phyloP scores from a whole-genome alignment of 2,329 filamentous ascomycete genomes.

The Rachicladosporium sp. region DNA sequence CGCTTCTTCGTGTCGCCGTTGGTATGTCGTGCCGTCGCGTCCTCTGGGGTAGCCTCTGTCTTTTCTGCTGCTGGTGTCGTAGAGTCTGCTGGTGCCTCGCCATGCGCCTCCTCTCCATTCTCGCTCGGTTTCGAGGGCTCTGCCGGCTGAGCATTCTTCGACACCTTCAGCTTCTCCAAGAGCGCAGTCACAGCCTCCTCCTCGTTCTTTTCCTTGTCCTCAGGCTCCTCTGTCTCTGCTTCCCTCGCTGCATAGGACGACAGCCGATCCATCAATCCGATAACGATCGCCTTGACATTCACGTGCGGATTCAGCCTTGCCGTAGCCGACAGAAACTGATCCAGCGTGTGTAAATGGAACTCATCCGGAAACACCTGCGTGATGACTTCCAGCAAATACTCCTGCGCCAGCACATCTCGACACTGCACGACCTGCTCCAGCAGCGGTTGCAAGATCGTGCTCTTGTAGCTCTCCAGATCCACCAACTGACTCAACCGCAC shows the following conservation, averaged over 20 bases:
- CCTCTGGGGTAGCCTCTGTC: constrained; percentile 9
- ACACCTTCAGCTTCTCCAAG: constrained; percentile 63
- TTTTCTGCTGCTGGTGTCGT: constrained; percentile 20
- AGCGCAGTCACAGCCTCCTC: constrained; percentile 70
- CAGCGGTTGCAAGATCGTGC: constrained; percentile 73
- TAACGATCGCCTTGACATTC: constrained; percentile 95
- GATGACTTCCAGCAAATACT: constrained; percentile 95
- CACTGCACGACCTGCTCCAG: constrained; percentile 97
- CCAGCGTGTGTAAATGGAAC: constrained; percentile 91
- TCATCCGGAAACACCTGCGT: constrained; percentile 98
- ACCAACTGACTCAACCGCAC: constrained; percentile 91
- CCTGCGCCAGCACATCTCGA: constrained; percentile 88
- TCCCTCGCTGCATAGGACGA: constrained; percentile 92
- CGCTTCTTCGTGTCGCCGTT: constrained; percentile 34
- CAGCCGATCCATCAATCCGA: constrained; percentile 91
- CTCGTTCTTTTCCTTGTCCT: constrained; percentile 65
- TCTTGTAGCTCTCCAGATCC: constrained; percentile 88
- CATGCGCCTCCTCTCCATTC: constrained; percentile 15
- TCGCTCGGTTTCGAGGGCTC: constrained; percentile 13
- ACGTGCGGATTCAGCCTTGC: constrained; percentile 90
- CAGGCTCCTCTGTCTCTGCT: constrained; percentile 55
- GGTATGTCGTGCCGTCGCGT: constrained; percentile 23
- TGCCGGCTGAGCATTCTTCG: constrained; percentile 40
- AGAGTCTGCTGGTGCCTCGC: constrained; percentile 15
- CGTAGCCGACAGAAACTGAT: constrained; percentile 87